Base-by-base conservation (phyloP, 73 alveolate species). In the Halteria grandinella region DNA sequence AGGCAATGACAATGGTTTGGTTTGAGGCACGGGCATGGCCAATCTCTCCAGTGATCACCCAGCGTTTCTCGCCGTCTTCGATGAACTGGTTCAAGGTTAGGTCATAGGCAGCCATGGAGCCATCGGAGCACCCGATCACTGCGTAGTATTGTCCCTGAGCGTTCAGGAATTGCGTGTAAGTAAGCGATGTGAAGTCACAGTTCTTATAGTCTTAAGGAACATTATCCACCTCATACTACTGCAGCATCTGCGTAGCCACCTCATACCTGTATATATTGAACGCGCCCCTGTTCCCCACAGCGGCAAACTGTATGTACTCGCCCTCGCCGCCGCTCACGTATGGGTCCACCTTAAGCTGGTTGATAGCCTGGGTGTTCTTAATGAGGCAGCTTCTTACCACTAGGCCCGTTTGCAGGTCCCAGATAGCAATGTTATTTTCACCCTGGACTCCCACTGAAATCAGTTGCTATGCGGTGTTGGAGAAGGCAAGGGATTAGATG, bases 201-300 rank as follows among this genome's bases (percentile, higher is more conserved):
- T 78, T 78, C 36, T 76, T 70, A 47, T 83, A 89, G 45, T 76
- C 86, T 63, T 82, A 71, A 52, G 91, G 97, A 24, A 91, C 80
- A 37, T 60, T 62, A 15, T 85, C 94, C 51, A 84, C 95, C 17
- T 83, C 92, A 29, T 31, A 83, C 54, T 59, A 70, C 48, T 73
- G 48, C 10, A 83, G 71, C 15, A 70, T 51, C 51, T 88, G 72
- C 29, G 75, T 69, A 52, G 41, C 58, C 36, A 45, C 69, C 64
- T 87, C 91, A 18, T 84, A 66, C 79, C 88, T 91, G 94, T 94
- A 91, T 72, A 91, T 84, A 45, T 88, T 76, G 28, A 88, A 62
- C 0, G 70, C 89, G 58, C 85, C 93, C 24, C 57, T 73, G n/a
- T 92, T 87, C 77, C 41, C 94, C 49, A 74, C 89, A 58, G 79